A percentile compares a stretch with the other conserved stretches of the same genome.
phyloP scores from a whole-genome alignment of 352 stramenopile species.

The Globisporangium yorkense region DNA sequence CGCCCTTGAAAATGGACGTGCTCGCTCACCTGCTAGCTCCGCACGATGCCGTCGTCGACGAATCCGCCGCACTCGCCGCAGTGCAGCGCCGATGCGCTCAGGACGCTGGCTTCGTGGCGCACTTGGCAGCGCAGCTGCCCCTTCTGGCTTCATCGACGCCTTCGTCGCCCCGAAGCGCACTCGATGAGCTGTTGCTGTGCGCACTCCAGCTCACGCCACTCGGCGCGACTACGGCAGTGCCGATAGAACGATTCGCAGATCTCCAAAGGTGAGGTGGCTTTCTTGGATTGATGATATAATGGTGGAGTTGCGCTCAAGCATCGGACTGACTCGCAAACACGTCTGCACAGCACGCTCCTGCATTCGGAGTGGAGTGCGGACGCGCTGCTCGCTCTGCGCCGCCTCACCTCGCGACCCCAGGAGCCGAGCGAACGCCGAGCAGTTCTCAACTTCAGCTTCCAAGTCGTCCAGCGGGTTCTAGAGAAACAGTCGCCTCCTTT shows the following conservation, averaged over 20 bases:
- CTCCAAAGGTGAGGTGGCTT: neutral
- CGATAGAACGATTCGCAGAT: neutral
- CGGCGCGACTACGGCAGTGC: neutral
- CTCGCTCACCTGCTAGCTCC: neutral
- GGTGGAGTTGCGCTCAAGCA: no score
- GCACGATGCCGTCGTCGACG: no score
- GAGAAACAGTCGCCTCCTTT: neutral
- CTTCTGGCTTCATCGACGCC: neutral
- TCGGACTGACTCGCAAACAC: neutral
- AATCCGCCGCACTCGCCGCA: neutral
- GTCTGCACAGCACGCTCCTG: neutral
- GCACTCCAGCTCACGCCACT: neutral
- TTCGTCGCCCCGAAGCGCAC: neutral
- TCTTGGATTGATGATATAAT: neutral
- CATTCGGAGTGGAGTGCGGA: neutral
- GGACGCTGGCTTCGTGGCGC: neutral
- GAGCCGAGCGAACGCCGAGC: neutral
- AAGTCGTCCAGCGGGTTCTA: conserved; percentile 12
- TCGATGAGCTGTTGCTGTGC: neutral
- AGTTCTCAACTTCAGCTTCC: conserved; percentile 8
- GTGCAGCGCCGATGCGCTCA: neutral
- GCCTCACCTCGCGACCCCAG: neutral
- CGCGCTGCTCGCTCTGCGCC: neutral
- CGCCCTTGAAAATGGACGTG: neutral
- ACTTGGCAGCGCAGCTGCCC: neutral